Evolutionary conservation across 768 basidiomycete species (phyloP), one percentile per base, ranked within the genome.

Genomic region (Amanita phalloides): DNA sequence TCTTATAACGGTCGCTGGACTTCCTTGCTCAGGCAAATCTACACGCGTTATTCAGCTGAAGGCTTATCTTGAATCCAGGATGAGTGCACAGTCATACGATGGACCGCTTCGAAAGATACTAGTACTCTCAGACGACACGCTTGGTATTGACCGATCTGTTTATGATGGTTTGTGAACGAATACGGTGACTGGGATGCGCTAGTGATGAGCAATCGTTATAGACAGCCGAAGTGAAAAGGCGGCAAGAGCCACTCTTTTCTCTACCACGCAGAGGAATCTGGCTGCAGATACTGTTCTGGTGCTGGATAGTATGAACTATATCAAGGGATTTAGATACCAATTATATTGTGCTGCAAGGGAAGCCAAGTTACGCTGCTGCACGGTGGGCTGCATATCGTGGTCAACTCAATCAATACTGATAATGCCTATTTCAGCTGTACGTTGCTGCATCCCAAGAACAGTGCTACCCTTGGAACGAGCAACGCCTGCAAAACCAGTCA

Each of bases 241-340:
- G 10, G 91, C 91, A 0, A 76, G 96, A 26, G 90, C 77, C 4
- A 73, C 86, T 9, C 74, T 95, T 20, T 91, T 95, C 64, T 81
- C 92, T 1, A 80, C 89, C 1, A 71, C 93, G 47, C 90, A 86
- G 58, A 75, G 96, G 10, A 74, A 78, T 32, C 74, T 99, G 56
- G 73, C 76, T 21, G 64, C 67, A 33, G 82, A 89, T 59, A 86
- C 81, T 0, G 80, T 97, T 59, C 75, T 96, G 53, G 87, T 99
- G 57, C 76, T 93, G 55, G 96, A 99, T 62, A 81, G 84, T 11
- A 76, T 88, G 58, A 98, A 98, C 62, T 97, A 99, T 67, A 98
- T 98, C 75, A 98, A 99, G 64, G 95, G 95, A 9, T 96, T 92
- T 63, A 82, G 96, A 28, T 99, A 99, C 66, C 96, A 99, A 65